A percentile compares a stretch with the other conserved stretches of the same genome.
phyloP scores from a whole-genome alignment of 2,329 filamentous ascomycete species.

The Rutstroemia sp. region DNA sequence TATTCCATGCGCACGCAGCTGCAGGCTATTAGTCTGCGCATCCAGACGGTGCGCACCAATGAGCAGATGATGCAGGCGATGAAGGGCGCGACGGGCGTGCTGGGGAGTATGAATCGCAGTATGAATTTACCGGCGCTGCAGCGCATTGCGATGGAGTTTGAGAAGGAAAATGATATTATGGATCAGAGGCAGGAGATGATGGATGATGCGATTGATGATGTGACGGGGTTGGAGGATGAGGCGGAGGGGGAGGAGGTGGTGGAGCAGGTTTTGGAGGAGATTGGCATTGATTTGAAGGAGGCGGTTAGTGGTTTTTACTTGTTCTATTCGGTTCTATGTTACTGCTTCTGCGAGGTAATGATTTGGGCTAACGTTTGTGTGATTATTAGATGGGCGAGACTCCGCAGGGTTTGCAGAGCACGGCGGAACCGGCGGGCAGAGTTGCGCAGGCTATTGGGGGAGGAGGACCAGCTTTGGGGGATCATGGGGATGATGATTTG shows the following conservation, averaged over 20 bases:
- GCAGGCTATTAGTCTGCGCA: conserved; percentile 88
- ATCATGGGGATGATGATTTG: conserved; percentile 75
- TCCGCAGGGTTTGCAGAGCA: conserved; percentile 72
- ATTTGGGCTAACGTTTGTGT: conserved; percentile 10
- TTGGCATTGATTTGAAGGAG: conserved; percentile 87
- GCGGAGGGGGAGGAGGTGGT: conserved; percentile 96
- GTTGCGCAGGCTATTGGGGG: conserved; percentile 78
- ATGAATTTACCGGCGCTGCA: conserved; percentile 97
- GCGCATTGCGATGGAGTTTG: conserved; percentile 97
- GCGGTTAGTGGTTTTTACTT: conserved; percentile 53
- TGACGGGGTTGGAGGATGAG: conserved; percentile 82
- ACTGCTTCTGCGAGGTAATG: not conserved
- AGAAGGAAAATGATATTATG: conserved; percentile 98
- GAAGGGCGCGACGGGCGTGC: conserved; percentile 89
- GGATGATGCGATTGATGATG: conserved; percentile 97
- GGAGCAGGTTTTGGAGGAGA: conserved; percentile 93
- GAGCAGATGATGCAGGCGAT: conserved; percentile 99
- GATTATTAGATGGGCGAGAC: conserved; percentile 75
- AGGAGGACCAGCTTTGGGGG: conserved; percentile 51
- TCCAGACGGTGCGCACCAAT: conserved; percentile 97
- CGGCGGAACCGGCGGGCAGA: conserved; percentile 62
- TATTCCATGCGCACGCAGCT: conserved; percentile 96
- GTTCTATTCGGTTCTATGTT: not conserved
- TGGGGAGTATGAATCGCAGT: conserved; percentile 94
- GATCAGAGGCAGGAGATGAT: conserved; percentile 99